Evolutionary conservation across 129 eudicot genomes (phyloP), one percentile per base, ranked within the genome.

Genomic region (Lonicera japonica): DNA sequence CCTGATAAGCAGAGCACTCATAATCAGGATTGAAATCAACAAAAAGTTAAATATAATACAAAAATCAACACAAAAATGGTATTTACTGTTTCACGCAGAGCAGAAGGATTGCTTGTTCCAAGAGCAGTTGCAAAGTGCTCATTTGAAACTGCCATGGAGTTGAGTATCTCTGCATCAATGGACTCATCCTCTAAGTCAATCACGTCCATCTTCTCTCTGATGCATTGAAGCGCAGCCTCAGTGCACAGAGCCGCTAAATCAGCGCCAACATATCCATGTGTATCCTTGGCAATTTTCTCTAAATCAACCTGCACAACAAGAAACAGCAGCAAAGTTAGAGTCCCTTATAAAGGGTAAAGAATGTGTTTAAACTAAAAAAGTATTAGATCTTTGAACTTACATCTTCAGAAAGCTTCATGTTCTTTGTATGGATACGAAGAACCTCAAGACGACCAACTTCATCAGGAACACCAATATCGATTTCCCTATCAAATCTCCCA

Each of bases 181-280:
- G 84, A 63, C 48, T 84, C 87, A 34, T 84, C 91, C 61, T 84
- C 87, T 61, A 84, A 57, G 72, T 84, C 87, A 61, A 84, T 84
- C 48, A 80, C 82, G 45, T 84, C 91, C 91, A 84, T 84, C 75
- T 84, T 84, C 63, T 84, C 91, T 52, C 86, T 71, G 16, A 84
- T 84, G 66, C 91, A 84, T 38, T 84, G 87, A 11, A 84, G 87
- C 45, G 91, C 91, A 65, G 87, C 86, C 62, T 84, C 91, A 2
- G 91, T 84, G 51, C 91, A 84, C 48, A 91, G 58, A 48, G 97
- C 97, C 7, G 97, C 95, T 61, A 91, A 56, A 61, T 91, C 97
- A 63, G 97, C 94, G 75, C 97, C 97, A 8, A 91, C 97, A 65
- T 86, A 91, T 1, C 97, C 97, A 39, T 91, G 97, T 1, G 95